Conservation (phyloP, 75 land plant genomes). For the Picea glauca region DNA sequence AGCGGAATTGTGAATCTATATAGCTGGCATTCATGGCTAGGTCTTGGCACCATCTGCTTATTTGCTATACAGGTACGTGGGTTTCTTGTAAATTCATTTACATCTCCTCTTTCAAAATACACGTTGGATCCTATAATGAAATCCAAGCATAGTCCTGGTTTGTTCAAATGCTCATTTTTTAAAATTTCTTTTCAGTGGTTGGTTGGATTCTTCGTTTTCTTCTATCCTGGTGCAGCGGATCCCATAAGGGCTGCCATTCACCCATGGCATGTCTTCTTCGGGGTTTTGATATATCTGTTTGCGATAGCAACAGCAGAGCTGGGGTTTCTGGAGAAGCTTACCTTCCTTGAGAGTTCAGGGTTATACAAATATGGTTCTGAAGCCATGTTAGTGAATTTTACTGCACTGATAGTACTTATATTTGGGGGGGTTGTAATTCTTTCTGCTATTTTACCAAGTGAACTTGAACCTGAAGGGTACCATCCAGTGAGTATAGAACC, state of each 20-base stretch:
- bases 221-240: constrained; percentile 60
- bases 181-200: constrained; percentile 65
- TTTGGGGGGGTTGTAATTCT: constrained; percentile 52
- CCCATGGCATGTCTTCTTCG: constrained; percentile 90
- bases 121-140: neutral
- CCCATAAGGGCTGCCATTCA: constrained; percentile 35
- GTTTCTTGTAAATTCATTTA: neutral
- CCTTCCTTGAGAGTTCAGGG: constrained; percentile 71
- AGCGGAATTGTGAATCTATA: constrained; percentile 80
- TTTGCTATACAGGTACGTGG: constrained; percentile 82
- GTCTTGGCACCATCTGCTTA: constrained; percentile 66
- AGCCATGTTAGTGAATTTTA: constrained; percentile 82
- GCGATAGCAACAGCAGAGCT: constrained; percentile 64
- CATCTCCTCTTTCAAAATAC: neutral
- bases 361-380: constrained; percentile 63
- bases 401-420: constrained; percentile 55
- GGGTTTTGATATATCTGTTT: constrained; percentile 52
- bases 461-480: constrained; percentile 10
- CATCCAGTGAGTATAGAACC: too few species aligned
- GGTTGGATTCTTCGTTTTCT: constrained; percentile 74
- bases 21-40: constrained; percentile 98
- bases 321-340: constrained; percentile 93
- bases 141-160: neutral
- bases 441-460: constrained; percentile 19
- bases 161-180: neutral